Base-by-base conservation (phyloP, 2,329 filamentous ascomycete species). In the Meredithiella fracta region DNA sequence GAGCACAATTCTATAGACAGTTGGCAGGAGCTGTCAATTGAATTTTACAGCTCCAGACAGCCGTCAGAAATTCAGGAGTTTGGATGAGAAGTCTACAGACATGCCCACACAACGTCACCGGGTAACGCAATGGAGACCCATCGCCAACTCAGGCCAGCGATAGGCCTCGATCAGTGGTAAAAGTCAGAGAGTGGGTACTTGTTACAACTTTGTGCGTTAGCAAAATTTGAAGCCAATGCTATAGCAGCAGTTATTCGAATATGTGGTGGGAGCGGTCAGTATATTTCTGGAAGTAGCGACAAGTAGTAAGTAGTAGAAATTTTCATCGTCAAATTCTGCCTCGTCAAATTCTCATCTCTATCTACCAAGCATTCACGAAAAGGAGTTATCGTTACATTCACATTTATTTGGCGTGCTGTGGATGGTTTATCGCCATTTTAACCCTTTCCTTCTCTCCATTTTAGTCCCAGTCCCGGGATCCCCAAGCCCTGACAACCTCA, bases 381-480 rank as follows among this genome's bases (percentile, higher is more conserved):
- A 20, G n/a, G 38, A 42, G 38, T 42, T 15, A n/a, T 42, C n/a
- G 11, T 42, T 15, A 42, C 6, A 42, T n/a, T 42, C 38, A 42
- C 11, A 5, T 7, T 6, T 20, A 5, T 20, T 20, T 4, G 38
- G 6, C 17, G 11, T 42, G 6, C 29, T 34, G 29, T 34, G n/a
- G n/a, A n/a, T n/a, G n/a, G n/a, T n/a, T n/a, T n/a, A n/a, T n/a
- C 29, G 5, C 44, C 44, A 49, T 49, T 25, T 49, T 49, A 25
- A n/a, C 44, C 9, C 22, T 49, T 53, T 53, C 29, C 51, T 31
- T 11, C 51, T 53, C 51, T n/a, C n/a, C 40, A 40, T 53, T 53
- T 42, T 22, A 22, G 51, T 31, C 37, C 31, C 20, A 23, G 31
- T 17, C n/a, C 44, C 20, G 23, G 22, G 22, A 49, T 11, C 11